Evolutionary conservation across 768 basidiomycete species (phyloP).

Genomic region (Galerina sulciceps): DNA sequence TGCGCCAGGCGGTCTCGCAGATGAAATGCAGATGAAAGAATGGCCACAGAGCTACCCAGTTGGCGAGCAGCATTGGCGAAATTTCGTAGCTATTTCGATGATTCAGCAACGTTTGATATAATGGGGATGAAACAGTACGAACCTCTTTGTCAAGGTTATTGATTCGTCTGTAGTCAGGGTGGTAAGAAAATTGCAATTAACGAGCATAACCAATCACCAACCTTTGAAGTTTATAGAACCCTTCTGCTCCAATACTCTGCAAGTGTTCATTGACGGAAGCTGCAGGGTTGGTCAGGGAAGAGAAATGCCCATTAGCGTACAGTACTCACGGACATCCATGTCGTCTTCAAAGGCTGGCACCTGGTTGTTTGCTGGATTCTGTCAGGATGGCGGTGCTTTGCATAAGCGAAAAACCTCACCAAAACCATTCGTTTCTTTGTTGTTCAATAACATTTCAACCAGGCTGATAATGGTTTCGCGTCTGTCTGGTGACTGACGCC

Average conservation of each 20-base stretch:
- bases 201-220: conserved; percentile 26
- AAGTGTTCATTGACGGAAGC: conserved; percentile 72
- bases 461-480: conserved; percentile 53
- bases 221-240: conserved; percentile 68
- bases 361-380: conserved; percentile 36
- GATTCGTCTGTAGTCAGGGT: conserved; percentile 46
- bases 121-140: neutral
- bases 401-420: conserved; percentile 8
- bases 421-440: conserved; percentile 37
- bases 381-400: neutral
- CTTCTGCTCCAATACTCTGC: conserved; percentile 69
- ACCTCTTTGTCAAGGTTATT: conserved; percentile 72
- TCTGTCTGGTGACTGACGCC: conserved; percentile 37
- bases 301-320: neutral
- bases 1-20: conserved; percentile 72
- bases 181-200: neutral
- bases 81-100: conserved; percentile 58
- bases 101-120: conserved; percentile 1
- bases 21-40: conserved; percentile 74
- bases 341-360: conserved; percentile 64
- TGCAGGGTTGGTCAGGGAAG: conserved; percentile 20
- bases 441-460: conserved; percentile 52
- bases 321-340: conserved; percentile 64
- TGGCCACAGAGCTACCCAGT: conserved; percentile 77
- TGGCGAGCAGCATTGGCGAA: conserved; percentile 80